Conservation (phyloP, 345 rosid species). For the Crucihimalaya himalaica region DNA sequence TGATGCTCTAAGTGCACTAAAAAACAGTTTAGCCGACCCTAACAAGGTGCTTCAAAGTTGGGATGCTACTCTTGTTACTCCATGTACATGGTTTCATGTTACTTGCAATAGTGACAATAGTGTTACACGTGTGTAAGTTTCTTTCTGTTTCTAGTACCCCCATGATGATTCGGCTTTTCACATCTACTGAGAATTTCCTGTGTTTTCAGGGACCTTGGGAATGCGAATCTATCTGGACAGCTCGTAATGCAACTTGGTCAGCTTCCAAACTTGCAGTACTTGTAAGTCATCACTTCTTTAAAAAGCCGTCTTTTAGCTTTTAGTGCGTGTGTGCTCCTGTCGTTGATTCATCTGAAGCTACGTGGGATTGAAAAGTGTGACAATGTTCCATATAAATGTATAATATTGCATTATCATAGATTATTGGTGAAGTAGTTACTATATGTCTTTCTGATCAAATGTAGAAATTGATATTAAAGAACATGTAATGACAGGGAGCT, state of each 20-base stretch:
- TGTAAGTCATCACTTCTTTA: constrained; percentile 55
- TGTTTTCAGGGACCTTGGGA: constrained; percentile 49
- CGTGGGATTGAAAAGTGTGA: background rate
- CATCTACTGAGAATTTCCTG: constrained; percentile 1
- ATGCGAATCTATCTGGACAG: constrained; percentile 46
- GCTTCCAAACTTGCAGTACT: constrained; percentile 83
- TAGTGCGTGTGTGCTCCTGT: background rate
- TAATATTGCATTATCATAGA: background rate
- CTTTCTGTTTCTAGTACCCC: constrained; percentile 15
- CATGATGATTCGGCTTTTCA: constrained; percentile 6
- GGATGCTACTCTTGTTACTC: constrained; percentile 88
- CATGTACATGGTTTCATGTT: constrained; percentile 93
- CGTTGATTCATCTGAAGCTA: background rate
- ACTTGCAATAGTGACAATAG: constrained; percentile 84
- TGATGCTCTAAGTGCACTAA: constrained; percentile 82
- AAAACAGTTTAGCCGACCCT: constrained; percentile 67
- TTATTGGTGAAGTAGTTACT: background rate
- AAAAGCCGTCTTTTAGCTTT: background rate
- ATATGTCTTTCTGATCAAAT: background rate
- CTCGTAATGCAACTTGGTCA: constrained; percentile 46
- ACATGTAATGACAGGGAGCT: constrained; percentile 69
- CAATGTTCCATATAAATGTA: background rate
- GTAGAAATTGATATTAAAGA: background rate
- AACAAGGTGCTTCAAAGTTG: constrained; percentile 88
- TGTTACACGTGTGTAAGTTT: constrained; percentile 88